Evolutionary conservation across 352 stramenopile species (phyloP).

Genomic region (Phytophthora aleatoria): DNA sequence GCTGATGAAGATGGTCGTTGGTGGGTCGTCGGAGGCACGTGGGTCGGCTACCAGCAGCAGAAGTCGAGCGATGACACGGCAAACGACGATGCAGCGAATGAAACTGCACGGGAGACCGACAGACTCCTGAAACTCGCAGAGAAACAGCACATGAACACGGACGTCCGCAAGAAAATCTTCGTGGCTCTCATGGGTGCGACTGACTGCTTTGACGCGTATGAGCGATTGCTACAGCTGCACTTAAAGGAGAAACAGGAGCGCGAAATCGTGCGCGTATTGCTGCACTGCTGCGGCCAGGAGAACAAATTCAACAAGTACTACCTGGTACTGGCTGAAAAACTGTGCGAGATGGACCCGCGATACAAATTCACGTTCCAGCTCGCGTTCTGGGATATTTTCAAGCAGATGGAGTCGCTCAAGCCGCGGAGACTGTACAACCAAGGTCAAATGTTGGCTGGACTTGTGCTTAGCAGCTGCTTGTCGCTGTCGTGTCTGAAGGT

Average conservation of each 20-base stretch:
- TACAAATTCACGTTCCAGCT: constrained; percentile 97
- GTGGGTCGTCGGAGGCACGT: constrained; percentile 97
- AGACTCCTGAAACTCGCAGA: constrained; percentile 91
- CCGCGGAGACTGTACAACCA: constrained; percentile 91
- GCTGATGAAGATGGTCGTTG: constrained; percentile 92
- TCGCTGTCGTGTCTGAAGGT: constrained; percentile 91
- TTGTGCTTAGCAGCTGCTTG: constrained; percentile 62
- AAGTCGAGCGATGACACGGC: constrained; percentile 40
- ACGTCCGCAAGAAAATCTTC: constrained; percentile 95
- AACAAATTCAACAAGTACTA: constrained; percentile 96
- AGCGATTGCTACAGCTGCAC: constrained; percentile 91
- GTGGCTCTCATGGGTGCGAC: constrained; percentile 96
- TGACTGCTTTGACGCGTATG: constrained; percentile 96
- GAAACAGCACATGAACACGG: constrained; percentile 98
- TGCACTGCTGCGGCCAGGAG: constrained; percentile 92
- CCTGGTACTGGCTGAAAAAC: constrained; percentile 90
- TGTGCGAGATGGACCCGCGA: constrained; percentile 94
- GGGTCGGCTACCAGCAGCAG: constrained; percentile 78
- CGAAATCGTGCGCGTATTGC: constrained; percentile 94
- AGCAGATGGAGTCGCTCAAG: constrained; percentile 87
- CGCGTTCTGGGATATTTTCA: constrained; percentile 98
- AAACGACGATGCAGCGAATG: constrained; percentile 19
- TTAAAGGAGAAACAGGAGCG: constrained; percentile 93
- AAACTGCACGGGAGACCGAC: constrained; percentile 49
- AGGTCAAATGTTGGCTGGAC: constrained; percentile 84